Base-by-base conservation (phyloP, 2,329 filamentous ascomycete genomes). In the Exophiala mesophila region DNA sequence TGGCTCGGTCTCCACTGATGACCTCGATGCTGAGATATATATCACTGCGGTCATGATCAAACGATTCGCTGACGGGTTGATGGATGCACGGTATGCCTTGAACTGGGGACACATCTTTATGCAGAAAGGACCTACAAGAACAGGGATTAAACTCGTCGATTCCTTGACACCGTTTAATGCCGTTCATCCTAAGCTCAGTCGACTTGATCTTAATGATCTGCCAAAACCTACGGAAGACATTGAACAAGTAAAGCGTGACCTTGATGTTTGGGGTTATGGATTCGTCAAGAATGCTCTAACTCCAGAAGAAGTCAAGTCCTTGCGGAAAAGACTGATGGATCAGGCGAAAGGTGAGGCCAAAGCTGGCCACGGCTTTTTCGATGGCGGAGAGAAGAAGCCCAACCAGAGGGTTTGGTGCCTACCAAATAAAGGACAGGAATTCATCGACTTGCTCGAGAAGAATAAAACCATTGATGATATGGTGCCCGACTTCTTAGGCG, bases 71-170 rank as follows among this genome's bases (percentile, higher is more conserved):
- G 31, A 36, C 17, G 39, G 39, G 8, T 23, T 36, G 7, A 42
- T 42, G 39, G 39, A 42, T 12, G 39, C 39, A 5, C 39, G 39
- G 12, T 42, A 42, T 23, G 39, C 39, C 20, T 23, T 42, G 19
- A 42, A 42, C 23, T 42, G 21, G 20, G 39, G 39, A 12, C 39
- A 42, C 17, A 42, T 42, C 31, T 29, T 26, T 32, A 18, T 36
- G 31, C 32, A 19, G 20, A 21, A 24, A 5, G 39, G 39, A 3
- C 31, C 31, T 2, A 42, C 39, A 1, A 17, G 39, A 12, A 31
- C 36, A 7, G 39, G 39, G 18, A 32, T 42, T 16, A 42, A 42
- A 23, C 23, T 42, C 15, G 31, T 42, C 39, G 39, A 42, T 15
- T 31, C 32, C 3, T 21, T 42, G 16, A 36, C 39, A 3, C 39